Conservation (phyloP, 177 flowering plant species). For the Telopea speciosissima region DNA sequence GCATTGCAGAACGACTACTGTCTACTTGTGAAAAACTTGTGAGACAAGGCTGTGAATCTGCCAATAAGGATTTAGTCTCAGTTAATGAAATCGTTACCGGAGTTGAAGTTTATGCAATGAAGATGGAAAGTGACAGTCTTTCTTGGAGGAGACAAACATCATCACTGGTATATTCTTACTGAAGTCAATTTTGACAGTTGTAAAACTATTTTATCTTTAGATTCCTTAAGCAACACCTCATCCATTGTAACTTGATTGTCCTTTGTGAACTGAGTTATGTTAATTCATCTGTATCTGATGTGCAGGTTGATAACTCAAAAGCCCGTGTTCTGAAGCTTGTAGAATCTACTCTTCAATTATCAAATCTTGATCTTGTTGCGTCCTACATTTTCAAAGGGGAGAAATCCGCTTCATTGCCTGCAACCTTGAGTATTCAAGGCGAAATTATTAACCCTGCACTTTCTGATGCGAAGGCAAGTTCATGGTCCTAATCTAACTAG, state of each 20-base stretch:
- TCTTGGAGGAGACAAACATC: conserved; percentile 60
- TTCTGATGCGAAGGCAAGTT: conserved; percentile 60
- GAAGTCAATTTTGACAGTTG: not conserved
- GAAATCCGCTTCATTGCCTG: conserved; percentile 40
- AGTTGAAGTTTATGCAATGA: conserved; percentile 49
- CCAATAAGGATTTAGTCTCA: conserved; percentile 53
- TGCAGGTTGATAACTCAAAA: conserved; percentile 71
- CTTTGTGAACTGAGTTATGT: not conserved
- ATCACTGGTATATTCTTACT: conserved; percentile 53
- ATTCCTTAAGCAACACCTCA: not conserved
- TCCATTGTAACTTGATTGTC: not conserved
- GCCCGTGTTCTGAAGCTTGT: conserved; percentile 60
- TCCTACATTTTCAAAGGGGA: conserved; percentile 62
- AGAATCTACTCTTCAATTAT: conserved; percentile 66
- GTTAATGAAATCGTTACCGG: conserved; percentile 48
- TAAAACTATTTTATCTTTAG: not conserved
- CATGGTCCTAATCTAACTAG: not conserved
- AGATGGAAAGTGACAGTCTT: conserved; percentile 66
- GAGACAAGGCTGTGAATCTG: conserved; percentile 48
- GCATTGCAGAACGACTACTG: conserved; percentile 70
- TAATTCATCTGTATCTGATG: not conserved
- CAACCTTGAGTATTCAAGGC: conserved; percentile 51
- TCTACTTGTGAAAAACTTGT: conserved; percentile 54
- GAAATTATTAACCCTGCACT: conserved; percentile 73
- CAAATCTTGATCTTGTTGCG: conserved; percentile 76